Conservation (phyloP, 306 rosid genomes). For the Notholithocarpus densiflorus region DNA sequence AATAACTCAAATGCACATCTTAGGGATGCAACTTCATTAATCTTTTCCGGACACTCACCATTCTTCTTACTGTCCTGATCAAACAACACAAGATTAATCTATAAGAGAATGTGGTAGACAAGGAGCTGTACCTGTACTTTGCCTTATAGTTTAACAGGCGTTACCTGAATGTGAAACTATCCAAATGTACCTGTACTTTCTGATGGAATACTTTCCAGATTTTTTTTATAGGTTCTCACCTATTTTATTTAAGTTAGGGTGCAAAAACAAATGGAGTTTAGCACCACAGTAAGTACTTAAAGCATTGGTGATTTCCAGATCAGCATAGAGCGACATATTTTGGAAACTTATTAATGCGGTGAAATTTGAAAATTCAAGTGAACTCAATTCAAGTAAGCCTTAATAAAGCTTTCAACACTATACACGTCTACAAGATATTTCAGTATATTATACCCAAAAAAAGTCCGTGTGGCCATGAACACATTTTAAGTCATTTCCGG, state of each 20-base stretch:
- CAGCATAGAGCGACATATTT: not conserved
- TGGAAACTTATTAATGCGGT: not conserved
- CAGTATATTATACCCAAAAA: not conserved
- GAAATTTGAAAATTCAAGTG: not conserved
- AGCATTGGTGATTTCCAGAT: not conserved
- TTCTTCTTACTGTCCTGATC: slow-evolving; percentile 50
- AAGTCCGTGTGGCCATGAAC: not conserved
- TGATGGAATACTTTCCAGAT: slow-evolving; percentile 36
- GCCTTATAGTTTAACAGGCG: not conserved
- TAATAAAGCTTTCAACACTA: not conserved
- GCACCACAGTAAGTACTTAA: not conserved
- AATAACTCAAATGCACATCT: slow-evolving; percentile 45
- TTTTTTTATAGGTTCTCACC: slow-evolving; percentile 34
- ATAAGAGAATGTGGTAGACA: not conserved
- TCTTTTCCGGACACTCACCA: slow-evolving; percentile 16
- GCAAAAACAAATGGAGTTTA: not conserved
- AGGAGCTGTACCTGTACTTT: not conserved
- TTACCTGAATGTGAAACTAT: slow-evolving; percentile 8
- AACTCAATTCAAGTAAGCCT: not conserved
- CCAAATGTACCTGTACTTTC: slow-evolving; percentile 44
- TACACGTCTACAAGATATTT: not conserved
- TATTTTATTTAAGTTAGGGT: slow-evolving; percentile 28
- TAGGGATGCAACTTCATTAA: slow-evolving; percentile 26
- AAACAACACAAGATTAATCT: slow-evolving; percentile 3
- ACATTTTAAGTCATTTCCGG: not conserved